Percentiles rank a stretch among this genome's conserved stretches.
phyloP scores from a whole-genome alignment of 192 early-diverging fungal species.

The Linnemannia zychae region DNA sequence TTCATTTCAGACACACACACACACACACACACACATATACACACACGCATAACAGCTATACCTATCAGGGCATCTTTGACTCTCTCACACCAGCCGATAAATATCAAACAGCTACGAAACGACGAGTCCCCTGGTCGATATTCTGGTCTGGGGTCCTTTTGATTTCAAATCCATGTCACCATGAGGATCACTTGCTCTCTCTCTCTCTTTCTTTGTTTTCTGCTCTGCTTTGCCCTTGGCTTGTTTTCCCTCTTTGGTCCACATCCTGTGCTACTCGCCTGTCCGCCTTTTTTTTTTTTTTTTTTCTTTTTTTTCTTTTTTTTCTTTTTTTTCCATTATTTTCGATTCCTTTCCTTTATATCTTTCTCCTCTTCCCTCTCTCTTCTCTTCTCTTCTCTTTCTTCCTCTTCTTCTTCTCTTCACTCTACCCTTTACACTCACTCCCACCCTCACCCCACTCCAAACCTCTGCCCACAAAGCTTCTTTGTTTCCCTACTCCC shows the following conservation, averaged over 20 bases:
- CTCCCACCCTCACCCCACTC: background rate
- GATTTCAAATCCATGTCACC: no score
- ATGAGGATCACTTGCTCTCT: background rate
- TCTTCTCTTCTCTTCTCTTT: conserved; percentile 1
- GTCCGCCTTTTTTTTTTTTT: background rate
- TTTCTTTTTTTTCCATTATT: background rate
- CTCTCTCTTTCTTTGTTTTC: no score
- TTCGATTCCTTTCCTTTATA: background rate
- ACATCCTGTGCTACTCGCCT: background rate
- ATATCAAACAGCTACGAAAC: no score
- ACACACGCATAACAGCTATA: no score
- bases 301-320: background rate
- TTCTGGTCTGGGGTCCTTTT: no score
- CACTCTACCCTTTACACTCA: background rate
- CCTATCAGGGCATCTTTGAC: no score
- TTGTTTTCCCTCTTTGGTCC: background rate
- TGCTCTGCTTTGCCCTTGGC: background rate
- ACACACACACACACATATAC: no score
- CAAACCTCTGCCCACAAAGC: background rate
- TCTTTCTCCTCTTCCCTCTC: background rate
- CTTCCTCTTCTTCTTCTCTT: background rate
- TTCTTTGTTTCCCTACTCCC: no score
- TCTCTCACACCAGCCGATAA: no score
- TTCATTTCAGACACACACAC: no score
- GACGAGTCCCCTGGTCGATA: no score